Evolutionary conservation across 352 stramenopile genomes (phyloP).

Genomic region (Phytophthora macrochlamydospora): DNA sequence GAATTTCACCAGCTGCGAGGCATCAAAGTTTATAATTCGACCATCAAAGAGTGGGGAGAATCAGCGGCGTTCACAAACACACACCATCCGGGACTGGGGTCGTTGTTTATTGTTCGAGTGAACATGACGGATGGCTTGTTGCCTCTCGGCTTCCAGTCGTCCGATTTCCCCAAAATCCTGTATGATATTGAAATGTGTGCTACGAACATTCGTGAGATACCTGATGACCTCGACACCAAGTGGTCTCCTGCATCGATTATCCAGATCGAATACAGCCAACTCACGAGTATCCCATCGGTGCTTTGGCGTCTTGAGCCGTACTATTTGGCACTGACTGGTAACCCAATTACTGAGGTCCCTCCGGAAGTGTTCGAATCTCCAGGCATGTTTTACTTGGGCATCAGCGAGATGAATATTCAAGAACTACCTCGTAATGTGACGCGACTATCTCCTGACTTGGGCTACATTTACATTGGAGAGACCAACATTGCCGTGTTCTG

Average conservation of each 20-base stretch:
- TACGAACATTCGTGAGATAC: slow-evolving; percentile 29
- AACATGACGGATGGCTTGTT: slow-evolving; percentile 30
- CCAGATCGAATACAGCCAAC: slow-evolving; percentile 13
- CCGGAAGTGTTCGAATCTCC: slow-evolving; percentile 5
- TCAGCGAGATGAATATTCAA: slow-evolving; percentile 3
- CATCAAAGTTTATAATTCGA: slow-evolving; percentile 42
- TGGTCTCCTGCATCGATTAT: slow-evolving; percentile 20
- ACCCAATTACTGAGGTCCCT: slow-evolving; percentile 21
- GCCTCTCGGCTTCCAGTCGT: slow-evolving; percentile 28
- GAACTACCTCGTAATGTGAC: slow-evolving; percentile 15
- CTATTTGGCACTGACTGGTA: slow-evolving; percentile 22
- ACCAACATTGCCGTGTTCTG: not conserved
- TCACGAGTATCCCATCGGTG: slow-evolving; percentile 10
- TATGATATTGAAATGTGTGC: slow-evolving; percentile 35
- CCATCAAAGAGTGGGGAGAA: slow-evolving; percentile 19
- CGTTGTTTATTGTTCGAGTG: slow-evolving; percentile 32
- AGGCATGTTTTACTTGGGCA: slow-evolving; percentile 4
- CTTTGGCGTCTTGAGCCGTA: slow-evolving; percentile 10
- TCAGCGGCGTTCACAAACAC: slow-evolving; percentile 17
- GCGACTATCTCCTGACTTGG: not conserved
- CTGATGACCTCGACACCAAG: slow-evolving; percentile 26
- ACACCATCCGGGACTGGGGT: slow-evolving; percentile 21
- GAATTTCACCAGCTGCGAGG: slow-evolving; percentile 23
- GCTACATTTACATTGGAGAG: not conserved
- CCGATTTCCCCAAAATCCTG: slow-evolving; percentile 22